These are phyloP conservation scores for Phytophthora nicotianae DNA, from an alignment of 352 stramenopile genomes.

Conservation along the genomic window DNA sequence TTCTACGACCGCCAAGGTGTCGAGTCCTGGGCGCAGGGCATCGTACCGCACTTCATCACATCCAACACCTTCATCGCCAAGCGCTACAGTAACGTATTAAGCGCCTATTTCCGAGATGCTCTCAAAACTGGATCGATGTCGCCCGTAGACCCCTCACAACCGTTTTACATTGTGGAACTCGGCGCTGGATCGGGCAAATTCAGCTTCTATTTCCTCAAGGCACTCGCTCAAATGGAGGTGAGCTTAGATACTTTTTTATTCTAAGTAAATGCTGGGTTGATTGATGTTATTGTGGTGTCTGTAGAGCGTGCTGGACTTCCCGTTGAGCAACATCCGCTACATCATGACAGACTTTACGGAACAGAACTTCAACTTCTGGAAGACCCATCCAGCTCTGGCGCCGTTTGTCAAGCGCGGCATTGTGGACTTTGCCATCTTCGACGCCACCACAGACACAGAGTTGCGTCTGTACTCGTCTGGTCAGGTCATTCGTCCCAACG, in stretches of 20 bases:
- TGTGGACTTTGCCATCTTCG: slow-evolving; percentile 94
- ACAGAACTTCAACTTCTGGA: slow-evolving; percentile 94
- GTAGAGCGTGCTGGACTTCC: slow-evolving; percentile 83
- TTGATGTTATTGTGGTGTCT: slow-evolving; percentile 13
- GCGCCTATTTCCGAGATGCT: slow-evolving; percentile 71
- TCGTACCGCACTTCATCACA: slow-evolving; percentile 96
- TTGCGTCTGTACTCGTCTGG: slow-evolving; percentile 72
- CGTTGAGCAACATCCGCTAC: slow-evolving; percentile 91
- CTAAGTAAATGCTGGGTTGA: slow-evolving; percentile 3
- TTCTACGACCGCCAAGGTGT: slow-evolving; percentile 90
- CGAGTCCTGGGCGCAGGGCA: slow-evolving; percentile 91
- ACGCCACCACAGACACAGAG: slow-evolving; percentile 89
- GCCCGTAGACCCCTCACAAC: slow-evolving; percentile 74
- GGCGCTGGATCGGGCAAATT: slow-evolving; percentile 94
- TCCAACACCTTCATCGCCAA: slow-evolving; percentile 96
- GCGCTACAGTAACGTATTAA: slow-evolving; percentile 81
- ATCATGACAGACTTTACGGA: slow-evolving; percentile 96
- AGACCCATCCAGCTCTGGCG: slow-evolving; percentile 82
- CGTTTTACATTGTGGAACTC: slow-evolving; percentile 95
- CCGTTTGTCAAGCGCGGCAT: slow-evolving; percentile 87
- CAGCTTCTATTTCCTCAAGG: slow-evolving; percentile 95
- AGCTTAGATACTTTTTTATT: not conserved
- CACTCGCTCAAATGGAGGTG: slow-evolving; percentile 67
- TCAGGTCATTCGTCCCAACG: slow-evolving; percentile 49
- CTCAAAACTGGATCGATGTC: slow-evolving; percentile 35